phyloP scores from a whole-genome alignment of 2,329 filamentous ascomycete genomes.

The Stagonosporopsis tanaceti region DNA sequence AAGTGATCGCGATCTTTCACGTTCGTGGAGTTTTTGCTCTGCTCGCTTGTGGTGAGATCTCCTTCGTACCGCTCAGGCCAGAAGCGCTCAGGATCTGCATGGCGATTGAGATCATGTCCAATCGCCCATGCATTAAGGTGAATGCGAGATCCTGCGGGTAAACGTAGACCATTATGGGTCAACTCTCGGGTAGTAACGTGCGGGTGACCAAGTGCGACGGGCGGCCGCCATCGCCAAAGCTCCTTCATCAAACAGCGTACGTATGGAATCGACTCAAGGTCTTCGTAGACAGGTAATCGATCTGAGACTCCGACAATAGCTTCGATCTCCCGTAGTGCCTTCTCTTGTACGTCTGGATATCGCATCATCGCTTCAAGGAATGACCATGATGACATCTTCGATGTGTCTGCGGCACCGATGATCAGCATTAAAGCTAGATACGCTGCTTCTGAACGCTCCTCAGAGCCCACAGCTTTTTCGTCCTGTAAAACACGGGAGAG shows the following conservation, averaged over 20 bases:
- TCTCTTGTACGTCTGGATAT: constrained; percentile 56
- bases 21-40: constrained; percentile 13
- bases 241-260: constrained; percentile 64
- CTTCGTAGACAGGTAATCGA: constrained; percentile 46
- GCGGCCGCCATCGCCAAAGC: constrained; percentile 64
- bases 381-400: constrained; percentile 51
- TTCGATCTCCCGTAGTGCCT: constrained; percentile 57
- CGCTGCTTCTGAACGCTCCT: too few species aligned
- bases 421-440: too few species aligned
- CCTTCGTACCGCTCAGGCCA: constrained; percentile 51
- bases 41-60: constrained; percentile 26
- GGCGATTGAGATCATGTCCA: constrained; percentile 58
- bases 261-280: constrained; percentile 57
- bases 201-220: constrained; percentile 59
- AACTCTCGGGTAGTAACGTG: constrained; percentile 55
- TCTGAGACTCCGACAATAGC: constrained; percentile 47
- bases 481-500: too few species aligned
- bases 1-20: constrained; percentile 36
- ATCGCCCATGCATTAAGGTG: constrained; percentile 61
- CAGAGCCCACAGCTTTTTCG: too few species aligned
- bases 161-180: constrained; percentile 55
- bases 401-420: constrained; percentile 19
- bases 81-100: constrained; percentile 52
- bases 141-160: constrained; percentile 58
- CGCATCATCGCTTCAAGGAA: constrained; percentile 57